phyloP scores from a whole-genome alignment of 768 basidiomycete species.

The Termitomyces sp. region DNA sequence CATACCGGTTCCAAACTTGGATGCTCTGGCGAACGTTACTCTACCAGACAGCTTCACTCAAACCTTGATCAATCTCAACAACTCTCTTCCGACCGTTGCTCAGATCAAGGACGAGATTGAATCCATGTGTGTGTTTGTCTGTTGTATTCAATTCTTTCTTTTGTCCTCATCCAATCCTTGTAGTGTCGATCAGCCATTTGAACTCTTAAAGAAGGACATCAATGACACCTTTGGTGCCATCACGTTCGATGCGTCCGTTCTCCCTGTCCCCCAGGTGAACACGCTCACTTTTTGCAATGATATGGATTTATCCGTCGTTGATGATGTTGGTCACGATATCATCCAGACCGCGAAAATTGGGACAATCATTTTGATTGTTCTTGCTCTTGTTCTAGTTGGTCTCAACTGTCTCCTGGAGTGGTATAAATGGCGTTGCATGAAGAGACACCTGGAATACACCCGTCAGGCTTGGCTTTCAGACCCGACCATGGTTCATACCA shows the following conservation, averaged over 20 bases:
- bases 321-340: slow-evolving; percentile 79
- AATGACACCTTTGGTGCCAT: slow-evolving; percentile 80
- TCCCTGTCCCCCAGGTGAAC: slow-evolving; percentile 74
- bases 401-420: slow-evolving; percentile 78
- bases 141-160: background rate
- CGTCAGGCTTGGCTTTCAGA: slow-evolving; percentile 77
- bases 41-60: slow-evolving; percentile 76
- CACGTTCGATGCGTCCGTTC: slow-evolving; percentile 60
- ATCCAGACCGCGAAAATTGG: slow-evolving; percentile 77
- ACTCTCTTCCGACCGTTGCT: slow-evolving; percentile 70
- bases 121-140: slow-evolving; percentile 61
- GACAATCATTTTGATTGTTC: slow-evolving; percentile 62
- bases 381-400: slow-evolving; percentile 69
- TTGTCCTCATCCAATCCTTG: background rate
- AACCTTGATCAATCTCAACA: slow-evolving; percentile 71
- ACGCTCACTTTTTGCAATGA: slow-evolving; percentile 68
- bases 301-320: slow-evolving; percentile 81
- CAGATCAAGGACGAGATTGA: slow-evolving; percentile 68
- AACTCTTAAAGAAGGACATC: slow-evolving; percentile 82
- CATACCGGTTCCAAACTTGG: slow-evolving; percentile 71
- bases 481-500: slow-evolving; percentile 49
- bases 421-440: slow-evolving; percentile 81
- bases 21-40: slow-evolving; percentile 68
- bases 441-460: slow-evolving; percentile 58
- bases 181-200: slow-evolving; percentile 84